Base-by-base conservation (phyloP, 805 yeast genomes). In the Candida peoriensis region DNA sequence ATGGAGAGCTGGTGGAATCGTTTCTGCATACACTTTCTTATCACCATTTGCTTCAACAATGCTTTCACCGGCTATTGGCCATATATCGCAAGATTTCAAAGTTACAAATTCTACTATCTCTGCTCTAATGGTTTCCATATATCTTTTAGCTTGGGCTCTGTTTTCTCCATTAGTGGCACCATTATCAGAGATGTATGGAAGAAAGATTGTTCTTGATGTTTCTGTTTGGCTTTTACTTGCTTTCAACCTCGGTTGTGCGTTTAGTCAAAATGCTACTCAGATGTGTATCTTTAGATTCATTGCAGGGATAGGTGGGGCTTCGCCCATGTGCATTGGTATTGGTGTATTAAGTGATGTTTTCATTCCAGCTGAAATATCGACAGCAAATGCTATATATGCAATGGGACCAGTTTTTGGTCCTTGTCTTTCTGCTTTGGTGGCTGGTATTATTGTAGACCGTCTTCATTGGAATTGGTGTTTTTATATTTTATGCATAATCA, bases 261-360 rank as follows among this genome's bases (percentile, higher is more conserved):
- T 74, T 12, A 61, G 76, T 11, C 63, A 70, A 26, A 76, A 62
- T 33, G 63, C 74, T 0, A 64, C 77, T 1, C 78, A 76, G 37
- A 60, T 80, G 62, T 60, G 75, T 47, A 68, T 76, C 10, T 72
- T 70, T 41, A 61, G 87, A 28, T 75, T 79, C 33, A 50, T 80
- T 2, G 80, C 81, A 3, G 88, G 88, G 2, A 52, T 72, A 12
- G 74, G 77, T 34, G 84, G 82, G 8, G 70, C 79, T 32, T 78
- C 82, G 0, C 81, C 86, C 1, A 58, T 79, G 22, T 75, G 78
- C 28, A 78, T 78, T 11, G 84, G 83, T 13, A 81, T 82, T 2
- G 87, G 86, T 12, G 70, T 75, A 6, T 57, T 80, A 27, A 74
- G 81, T 12, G 88, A 81, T 48, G 49, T 80, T 39, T 79, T 66